phyloP scores from a whole-genome alignment of 192 early-diverging fungal species.

The Chytriomyces hyalinus region DNA sequence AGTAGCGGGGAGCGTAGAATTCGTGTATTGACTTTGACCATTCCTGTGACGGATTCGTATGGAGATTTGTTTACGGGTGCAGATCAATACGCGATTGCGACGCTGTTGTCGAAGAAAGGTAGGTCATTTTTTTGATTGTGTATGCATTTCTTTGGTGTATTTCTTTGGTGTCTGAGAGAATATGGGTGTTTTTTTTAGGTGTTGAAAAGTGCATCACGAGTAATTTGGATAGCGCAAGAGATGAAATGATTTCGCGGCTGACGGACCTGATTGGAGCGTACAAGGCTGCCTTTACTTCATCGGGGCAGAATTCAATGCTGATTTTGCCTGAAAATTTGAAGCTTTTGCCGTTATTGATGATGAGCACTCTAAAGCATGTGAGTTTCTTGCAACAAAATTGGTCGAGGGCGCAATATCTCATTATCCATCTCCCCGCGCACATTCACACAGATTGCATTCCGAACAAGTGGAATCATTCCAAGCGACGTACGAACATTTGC shows the following conservation, averaged over 20 bases:
- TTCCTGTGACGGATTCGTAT: slow-evolving; percentile 84
- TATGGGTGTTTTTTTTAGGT: neutral
- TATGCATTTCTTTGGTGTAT: neutral
- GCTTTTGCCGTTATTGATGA: slow-evolving; percentile 79
- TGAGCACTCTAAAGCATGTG: slow-evolving; percentile 88
- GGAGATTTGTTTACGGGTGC: slow-evolving; percentile 81
- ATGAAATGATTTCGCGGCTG: slow-evolving; percentile 85
- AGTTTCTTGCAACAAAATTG: neutral
- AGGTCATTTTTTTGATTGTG: neutral
- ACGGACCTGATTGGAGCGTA: slow-evolving; percentile 90
- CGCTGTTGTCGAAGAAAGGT: slow-evolving; percentile 87
- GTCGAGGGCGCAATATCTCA: too few relatives aligned
- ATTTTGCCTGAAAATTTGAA: slow-evolving; percentile 84
- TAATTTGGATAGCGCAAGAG: slow-evolving; percentile 91
- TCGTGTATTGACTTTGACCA: slow-evolving; percentile 84
- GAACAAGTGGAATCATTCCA: slow-evolving; percentile 60
- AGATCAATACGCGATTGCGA: slow-evolving; percentile 83
- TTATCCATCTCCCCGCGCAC: neutral
- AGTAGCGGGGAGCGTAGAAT: slow-evolving; percentile 86
- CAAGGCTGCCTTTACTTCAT: slow-evolving; percentile 78
- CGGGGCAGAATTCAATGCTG: slow-evolving; percentile 79
- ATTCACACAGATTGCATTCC: slow-evolving; percentile 50
- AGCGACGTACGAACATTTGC: slow-evolving; percentile 82
- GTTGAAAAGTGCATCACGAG: slow-evolving; percentile 85
- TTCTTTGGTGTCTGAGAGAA: neutral